Evolutionary conservation across 2,329 filamentous ascomycete genomes (phyloP).

Genomic region (Sclerotinia minor): DNA sequence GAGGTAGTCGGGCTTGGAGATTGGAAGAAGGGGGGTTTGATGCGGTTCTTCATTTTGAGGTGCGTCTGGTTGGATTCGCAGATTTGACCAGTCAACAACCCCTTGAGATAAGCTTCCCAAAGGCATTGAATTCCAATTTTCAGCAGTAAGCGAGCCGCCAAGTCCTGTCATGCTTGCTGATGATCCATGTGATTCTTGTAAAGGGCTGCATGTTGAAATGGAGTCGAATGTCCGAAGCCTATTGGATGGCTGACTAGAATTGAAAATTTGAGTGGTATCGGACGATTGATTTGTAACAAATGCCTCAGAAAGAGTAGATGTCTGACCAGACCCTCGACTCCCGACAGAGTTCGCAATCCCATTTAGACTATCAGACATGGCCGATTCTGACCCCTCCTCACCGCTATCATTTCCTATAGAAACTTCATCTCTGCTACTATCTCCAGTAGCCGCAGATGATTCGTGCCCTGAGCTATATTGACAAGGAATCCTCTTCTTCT

Average conservation of each 20-base stretch:
- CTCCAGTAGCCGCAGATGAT: not conserved
- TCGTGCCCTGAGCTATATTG: constrained; percentile 37
- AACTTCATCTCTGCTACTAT: not conserved
- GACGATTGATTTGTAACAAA: not conserved
- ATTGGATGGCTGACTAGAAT: too few relatives aligned
- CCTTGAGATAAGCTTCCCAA: not conserved
- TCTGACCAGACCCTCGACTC: not conserved
- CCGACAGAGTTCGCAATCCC: not conserved
- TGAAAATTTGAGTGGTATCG: not conserved
- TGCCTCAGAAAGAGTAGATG: not conserved
- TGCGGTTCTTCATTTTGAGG: not conserved
- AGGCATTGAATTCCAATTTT: not conserved
- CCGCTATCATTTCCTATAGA: not conserved
- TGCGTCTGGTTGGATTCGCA: constrained; percentile 28
- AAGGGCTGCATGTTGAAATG: not conserved
- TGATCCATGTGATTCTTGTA: not conserved
- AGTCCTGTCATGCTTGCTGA: not conserved
- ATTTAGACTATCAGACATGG: not conserved
- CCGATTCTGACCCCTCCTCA: not conserved
- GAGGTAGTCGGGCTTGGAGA: not conserved
- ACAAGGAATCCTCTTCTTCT: constrained; percentile 45
- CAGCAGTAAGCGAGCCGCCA: not conserved
- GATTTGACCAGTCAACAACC: constrained; percentile 28
- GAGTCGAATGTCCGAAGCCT: not conserved
- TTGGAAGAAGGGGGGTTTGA: not conserved